Evolutionary conservation across 129 eudicot genomes (phyloP), one percentile per base, ranked within the genome.

Genomic region (Helichrysum umbraculigerum): DNA sequence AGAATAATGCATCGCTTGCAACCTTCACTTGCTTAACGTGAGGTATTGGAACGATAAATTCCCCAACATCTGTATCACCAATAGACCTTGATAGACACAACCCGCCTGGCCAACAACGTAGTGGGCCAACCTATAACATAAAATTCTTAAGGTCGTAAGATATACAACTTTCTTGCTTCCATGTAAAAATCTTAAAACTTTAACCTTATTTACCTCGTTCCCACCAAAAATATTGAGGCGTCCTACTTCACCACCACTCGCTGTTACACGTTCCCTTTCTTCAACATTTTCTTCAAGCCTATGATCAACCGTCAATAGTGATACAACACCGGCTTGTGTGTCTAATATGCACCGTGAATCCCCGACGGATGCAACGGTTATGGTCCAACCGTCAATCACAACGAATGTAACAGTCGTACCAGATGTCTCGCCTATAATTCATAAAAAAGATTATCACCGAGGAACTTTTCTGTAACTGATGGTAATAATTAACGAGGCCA

Each of bases 11-110:
- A 17, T 62, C 63, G 19, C 3, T 70, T 34, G 33, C 61, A 64
- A 95, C 97, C 92, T 91, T 91, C 80, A 95, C 99, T 91, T 95
- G 99, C 87, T 91, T 95, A 60, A 95, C 97, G 73, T 91, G 97
- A 60, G 97, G 99, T 61, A 91, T 82, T 60, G 99, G 97, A 83
- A 95, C 96, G 51, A 95, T 95, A 75, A 79, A 95, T 81, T 95
- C 99, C 71, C 99, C 99, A 58, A 95, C 99, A 86, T 95, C 99
- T 9, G 97, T 87, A 82, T 95, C 99, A 51, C 99, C 99, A n/a
- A 95, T 95, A 29, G 99, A 95, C 82, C 99, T 83, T 10, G 99
- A 95, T 51, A 95, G 97, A 79, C 99, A 95, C 76, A 95, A 89
- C 29, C 97, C 99, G 54, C 99, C 99, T 70, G 99, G 97, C 97